Evolutionary conservation across 2,329 filamentous ascomycete species (phyloP), one percentile per base, ranked within the genome.

Genomic region (Capronia epimyces): DNA sequence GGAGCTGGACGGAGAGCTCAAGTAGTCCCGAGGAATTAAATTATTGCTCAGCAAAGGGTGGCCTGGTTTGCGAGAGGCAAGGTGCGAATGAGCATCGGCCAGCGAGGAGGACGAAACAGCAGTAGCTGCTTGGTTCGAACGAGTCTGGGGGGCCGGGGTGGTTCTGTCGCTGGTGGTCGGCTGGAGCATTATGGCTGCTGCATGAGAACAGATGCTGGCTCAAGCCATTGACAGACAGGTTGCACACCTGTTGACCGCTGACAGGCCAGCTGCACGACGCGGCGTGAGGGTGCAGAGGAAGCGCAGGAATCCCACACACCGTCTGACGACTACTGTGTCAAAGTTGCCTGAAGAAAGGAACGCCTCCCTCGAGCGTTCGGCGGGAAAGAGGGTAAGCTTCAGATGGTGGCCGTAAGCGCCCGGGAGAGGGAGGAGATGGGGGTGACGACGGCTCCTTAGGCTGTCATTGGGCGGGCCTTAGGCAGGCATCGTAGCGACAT

Each of bases 11-110:
- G 44, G 63, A 47, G 64, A 54, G 46, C 56, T 59, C 55, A 67
- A 46, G 56, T 67, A 67, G 57, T 69, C 65, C 49, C 67, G 63
- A 45, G 67, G 63, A 46, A 68, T 67, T 27, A 69, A 57, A 55
- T 63, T 64, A 52, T 57, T 61, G 46, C 49, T 50, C 45, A 59
- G 46, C 18, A 56, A 29, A 21, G 47, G 40, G 16, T 51, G 46
- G 40, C 46, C 37, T 20, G 47, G 54, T 24, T 46, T 49, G 34
- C 43, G 53, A 43, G 50, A 46, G 36, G 49, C 41, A 32, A 41
- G 21, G 24, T 51, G 43, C 20, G 55, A 40, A 44, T 55, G 52
- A 36, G 52, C 27, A 21, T 46, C 41, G 46, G 52, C 48, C 52
- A 51, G 51, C 42, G 56, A 52, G 31, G 55, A 47, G 44, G 47